Base-by-base conservation (phyloP, 176 grass and related monocot genomes). In the Oryza australiensis region DNA sequence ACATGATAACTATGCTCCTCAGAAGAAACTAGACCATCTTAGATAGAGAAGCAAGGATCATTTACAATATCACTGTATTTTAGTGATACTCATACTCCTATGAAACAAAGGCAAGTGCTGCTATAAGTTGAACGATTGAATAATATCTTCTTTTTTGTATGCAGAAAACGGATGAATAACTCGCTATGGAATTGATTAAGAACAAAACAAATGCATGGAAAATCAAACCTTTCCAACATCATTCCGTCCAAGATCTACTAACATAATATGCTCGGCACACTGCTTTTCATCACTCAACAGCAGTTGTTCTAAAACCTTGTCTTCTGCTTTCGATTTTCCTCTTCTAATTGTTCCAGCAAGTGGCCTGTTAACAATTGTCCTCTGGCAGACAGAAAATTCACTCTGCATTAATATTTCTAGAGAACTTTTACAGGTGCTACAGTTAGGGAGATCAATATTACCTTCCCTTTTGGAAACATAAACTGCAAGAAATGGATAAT, bases 161-260 rank as follows among this genome's bases (percentile, higher is more conserved):
- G 60, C 16, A 75, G 3, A 53, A 12, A 45, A 68, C 68, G 1
- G 7, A 83, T 10, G 10, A 83, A 48, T 64, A 79, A 24, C 63
- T 51, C 10, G n/a, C 20, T 43, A 68, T 20, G 32, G 24, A 75
- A 4, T 40, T 18, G 74, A 64, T 23, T 55, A 67, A 0, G 66
- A 33, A 78, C 3, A 78, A 20, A 60, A 48, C 11, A 32, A 48
- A 60, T 73, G 76, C 30, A 42, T 8, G 22, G 68, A 72, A 82
- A 82, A 0, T 5, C 29, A 65, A 72, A 94, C 92, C 92, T 88
- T 95, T 76, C 90, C 92, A 34, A 98, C 90, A 91, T 98, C 95
- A 87, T 98, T 98, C 14, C 92, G 79, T 14, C 95, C 95, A 40
- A 98, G 87, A 89, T 98, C 95, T 67, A 98, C 90, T 23, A 98